phyloP scores from a whole-genome alignment of 306 rosid genomes.

The Calophaca sinica region DNA sequence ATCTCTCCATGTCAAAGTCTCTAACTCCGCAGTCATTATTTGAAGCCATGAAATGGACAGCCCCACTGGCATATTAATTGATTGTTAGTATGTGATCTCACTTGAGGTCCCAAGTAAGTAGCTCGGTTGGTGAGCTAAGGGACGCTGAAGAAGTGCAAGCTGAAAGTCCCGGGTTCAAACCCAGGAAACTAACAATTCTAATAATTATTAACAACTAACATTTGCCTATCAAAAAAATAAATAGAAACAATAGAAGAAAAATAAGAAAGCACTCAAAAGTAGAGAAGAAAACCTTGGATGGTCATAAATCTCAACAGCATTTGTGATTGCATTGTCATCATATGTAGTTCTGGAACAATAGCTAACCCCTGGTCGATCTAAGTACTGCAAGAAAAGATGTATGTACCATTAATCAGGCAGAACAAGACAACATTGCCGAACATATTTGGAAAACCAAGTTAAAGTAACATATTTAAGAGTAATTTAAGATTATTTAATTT shows the following conservation, averaged over 20 bases:
- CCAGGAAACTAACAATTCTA: too few relatives aligned
- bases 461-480: neutral
- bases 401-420: neutral
- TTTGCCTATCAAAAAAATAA: too few relatives aligned
- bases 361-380: conserved; percentile 81
- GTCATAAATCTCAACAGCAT: conserved; percentile 77
- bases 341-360: conserved; percentile 76
- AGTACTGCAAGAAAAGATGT: conserved; percentile 58
- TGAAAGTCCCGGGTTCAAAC: too few relatives aligned
- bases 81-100: conserved; percentile 16
- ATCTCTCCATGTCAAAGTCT: conserved; percentile 86
- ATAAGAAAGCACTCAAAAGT: neutral
- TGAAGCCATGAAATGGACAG: conserved; percentile 85
- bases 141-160: too few relatives aligned
- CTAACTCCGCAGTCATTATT: conserved; percentile 82
- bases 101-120: too few relatives aligned
- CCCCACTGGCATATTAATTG: conserved; percentile 61
- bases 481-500: conserved; percentile 9
- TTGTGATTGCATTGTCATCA: conserved; percentile 85
- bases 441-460: too few relatives aligned
- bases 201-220: too few relatives aligned
- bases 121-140: too few relatives aligned
- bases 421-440: too few relatives aligned
- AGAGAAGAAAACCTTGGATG: conserved; percentile 59
- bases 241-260: conserved; percentile 8